Evolutionary conservation across 768 basidiomycete species (phyloP).

Genomic region (Cubamyces lactineus): DNA sequence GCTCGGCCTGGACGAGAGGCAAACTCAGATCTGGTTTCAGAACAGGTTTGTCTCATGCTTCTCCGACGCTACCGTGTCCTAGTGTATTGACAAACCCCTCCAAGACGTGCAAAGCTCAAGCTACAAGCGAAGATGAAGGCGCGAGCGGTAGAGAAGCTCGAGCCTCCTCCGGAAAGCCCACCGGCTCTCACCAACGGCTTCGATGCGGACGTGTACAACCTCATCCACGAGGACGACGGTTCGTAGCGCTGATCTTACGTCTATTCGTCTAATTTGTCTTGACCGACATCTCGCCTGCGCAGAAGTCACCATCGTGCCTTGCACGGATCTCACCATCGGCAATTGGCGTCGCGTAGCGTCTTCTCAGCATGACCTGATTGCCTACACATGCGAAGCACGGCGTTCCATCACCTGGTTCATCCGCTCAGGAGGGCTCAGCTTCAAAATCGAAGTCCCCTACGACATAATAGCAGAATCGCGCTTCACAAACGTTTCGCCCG

Average conservation of each 20-base stretch:
- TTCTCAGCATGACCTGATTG: slow-evolving; percentile 67
- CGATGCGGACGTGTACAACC: slow-evolving; percentile 60
- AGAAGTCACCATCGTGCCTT: slow-evolving; percentile 80
- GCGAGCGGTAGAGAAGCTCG: slow-evolving; percentile 33
- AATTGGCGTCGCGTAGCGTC: slow-evolving; percentile 77
- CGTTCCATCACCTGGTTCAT: slow-evolving; percentile 81
- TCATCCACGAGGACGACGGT: slow-evolving; percentile 83
- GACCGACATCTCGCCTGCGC: not conserved
- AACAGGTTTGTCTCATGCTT: slow-evolving; percentile 56
- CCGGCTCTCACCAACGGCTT: slow-evolving; percentile 55
- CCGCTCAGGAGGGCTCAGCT: slow-evolving; percentile 67
- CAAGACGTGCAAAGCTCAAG: slow-evolving; percentile 82
- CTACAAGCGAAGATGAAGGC: slow-evolving; percentile 54
- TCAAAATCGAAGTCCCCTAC: slow-evolving; percentile 87
- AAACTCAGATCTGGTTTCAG: slow-evolving; percentile 91
- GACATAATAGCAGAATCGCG: slow-evolving; percentile 59
- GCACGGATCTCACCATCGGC: slow-evolving; percentile 74
- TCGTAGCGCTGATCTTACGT: slow-evolving; percentile 36
- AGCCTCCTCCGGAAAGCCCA: slow-evolving; percentile 50
- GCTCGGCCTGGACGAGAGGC: slow-evolving; percentile 83
- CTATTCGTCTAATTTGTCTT: not conserved
- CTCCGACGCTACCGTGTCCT: slow-evolving; percentile 8
- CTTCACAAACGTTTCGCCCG: slow-evolving; percentile 57
- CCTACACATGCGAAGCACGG: slow-evolving; percentile 71
- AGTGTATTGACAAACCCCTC: not conserved